Percentiles rank a stretch among this genome's conserved stretches.
Conservation (phyloP, 2,329 filamentous ascomycete genomes). For the Sporothrix brasiliensis region DNA sequence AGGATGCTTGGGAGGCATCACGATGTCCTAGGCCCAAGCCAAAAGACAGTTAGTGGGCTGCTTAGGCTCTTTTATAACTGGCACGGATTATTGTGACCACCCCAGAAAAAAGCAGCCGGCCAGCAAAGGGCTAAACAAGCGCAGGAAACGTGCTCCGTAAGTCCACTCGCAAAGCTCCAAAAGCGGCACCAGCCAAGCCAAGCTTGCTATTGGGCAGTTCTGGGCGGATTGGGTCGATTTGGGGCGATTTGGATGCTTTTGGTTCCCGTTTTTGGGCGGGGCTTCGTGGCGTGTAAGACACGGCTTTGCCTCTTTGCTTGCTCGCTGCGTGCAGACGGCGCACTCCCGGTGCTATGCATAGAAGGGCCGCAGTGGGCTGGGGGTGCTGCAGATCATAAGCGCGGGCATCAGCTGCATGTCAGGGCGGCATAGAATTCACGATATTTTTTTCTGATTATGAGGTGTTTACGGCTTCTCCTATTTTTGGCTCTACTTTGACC, state of each 20-base stretch:
- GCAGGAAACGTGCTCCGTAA: conserved; percentile 18
- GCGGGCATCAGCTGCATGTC: conserved; percentile 21
- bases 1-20: conserved; percentile 17
- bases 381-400: conserved; percentile 25
- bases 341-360: conserved; percentile 26
- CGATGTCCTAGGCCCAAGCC: conserved; percentile 3
- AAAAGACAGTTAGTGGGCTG: conserved; percentile 8
- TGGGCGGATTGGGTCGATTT: conserved; percentile 17
- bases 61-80: conserved; percentile 31
- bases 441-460: not conserved
- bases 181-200: conserved; percentile 21
- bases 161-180: conserved; percentile 23
- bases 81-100: not conserved
- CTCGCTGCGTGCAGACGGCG: conserved; percentile 22
- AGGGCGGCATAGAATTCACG: conserved; percentile 14
- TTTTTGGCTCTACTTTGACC: not conserved
- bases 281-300: conserved; percentile 30
- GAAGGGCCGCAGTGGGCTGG: not conserved
- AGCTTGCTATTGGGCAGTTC: conserved; percentile 26
- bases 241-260: conserved; percentile 15
- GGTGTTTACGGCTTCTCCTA: not conserved
- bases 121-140: conserved; percentile 11
- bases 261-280: conserved; percentile 28
- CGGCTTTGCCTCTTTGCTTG: conserved; percentile 10
- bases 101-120: not conserved